Percentiles rank a stretch among this genome's conserved stretches.
phyloP scores from a whole-genome alignment of 2,329 filamentous ascomycete genomes.

The Colletotrichum eleusines region DNA sequence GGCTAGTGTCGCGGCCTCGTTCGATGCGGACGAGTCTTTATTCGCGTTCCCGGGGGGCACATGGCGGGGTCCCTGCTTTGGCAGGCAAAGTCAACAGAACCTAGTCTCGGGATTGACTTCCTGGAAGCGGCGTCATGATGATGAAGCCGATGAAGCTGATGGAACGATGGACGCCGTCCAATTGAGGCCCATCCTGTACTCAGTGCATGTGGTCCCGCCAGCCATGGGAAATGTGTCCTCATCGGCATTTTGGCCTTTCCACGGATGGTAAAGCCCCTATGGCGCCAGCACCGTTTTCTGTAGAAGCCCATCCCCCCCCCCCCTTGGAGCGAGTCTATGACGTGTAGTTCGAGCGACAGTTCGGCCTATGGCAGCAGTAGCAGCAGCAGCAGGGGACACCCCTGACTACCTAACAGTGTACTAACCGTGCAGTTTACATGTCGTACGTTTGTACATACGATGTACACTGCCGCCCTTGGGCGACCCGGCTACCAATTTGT shows the following conservation, averaged over 20 bases:
- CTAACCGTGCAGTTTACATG: background rate
- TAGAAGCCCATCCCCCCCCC: background rate
- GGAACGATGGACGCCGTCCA: background rate
- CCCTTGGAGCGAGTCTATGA: conserved; percentile 18
- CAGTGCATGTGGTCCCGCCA: background rate
- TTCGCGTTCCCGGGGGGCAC: background rate
- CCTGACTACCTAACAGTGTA: background rate
- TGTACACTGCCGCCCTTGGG: background rate
- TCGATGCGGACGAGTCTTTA: background rate
- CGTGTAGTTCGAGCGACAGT: conserved; percentile 7
- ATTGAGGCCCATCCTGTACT: too few relatives aligned
- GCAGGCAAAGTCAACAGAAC: background rate
- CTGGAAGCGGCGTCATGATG: background rate
- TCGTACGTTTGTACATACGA: too few relatives aligned
- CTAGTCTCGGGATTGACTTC: background rate
- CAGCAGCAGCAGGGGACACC: background rate
- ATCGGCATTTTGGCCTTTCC: background rate
- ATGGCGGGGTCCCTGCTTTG: background rate
- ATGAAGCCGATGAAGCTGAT: background rate
- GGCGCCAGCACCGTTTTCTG: background rate
- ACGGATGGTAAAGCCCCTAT: background rate
- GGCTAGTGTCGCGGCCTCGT: conserved; percentile 7
- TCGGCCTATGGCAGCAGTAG: background rate
- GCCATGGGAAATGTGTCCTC: background rate
- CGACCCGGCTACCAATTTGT: too few relatives aligned